Evolutionary conservation across 179 eudicot genomes (phyloP), one percentile per base, ranked within the genome.

Genomic region (Gypsophila paniculata): DNA sequence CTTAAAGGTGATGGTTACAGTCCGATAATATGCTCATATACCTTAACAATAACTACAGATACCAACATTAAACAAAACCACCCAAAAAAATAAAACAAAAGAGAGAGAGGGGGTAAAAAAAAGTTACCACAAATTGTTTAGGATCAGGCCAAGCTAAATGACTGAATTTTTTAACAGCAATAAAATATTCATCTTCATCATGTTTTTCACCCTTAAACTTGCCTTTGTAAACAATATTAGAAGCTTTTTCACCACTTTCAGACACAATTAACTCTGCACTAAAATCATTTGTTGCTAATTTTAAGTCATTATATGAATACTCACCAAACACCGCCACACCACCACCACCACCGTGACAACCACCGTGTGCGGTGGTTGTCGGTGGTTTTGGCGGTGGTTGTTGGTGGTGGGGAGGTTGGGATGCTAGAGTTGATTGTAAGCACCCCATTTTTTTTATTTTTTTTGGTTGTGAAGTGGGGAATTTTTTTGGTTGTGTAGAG

Each of bases 111-210:
- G 34, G 34, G 34, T 29, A 29, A 29, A 29, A 29, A 29, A 29
- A 29, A 74, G 82, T 67, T 74, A 9, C 97, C 74, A 86, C 95
- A 80, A 91, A 91, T 75, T 89, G 97, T 49, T 89, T 89, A 51
- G 95, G 85, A 78, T 91, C 97, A 73, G 97, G 97, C 97, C 97
- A 91, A 54, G 97, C 95, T 82, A 82, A 73, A 57, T 91, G 89
- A 19, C 92, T 83, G 32, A 91, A 91, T 79, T 91, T 91, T 82
- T 91, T 91, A 46, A 91, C 87, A 42, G 95, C 97, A 82, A 91
- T 91, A 91, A 86, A 86, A 29, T 86, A 86, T 44, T 81, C 82
- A 66, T 29, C 34, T 29, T 29, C 34, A 29, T 29, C n/a, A n/a
- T 29, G 34, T 89, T 91, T n/a, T n/a, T n/a, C n/a, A n/a, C n/a